Percentiles rank a stretch among this genome's conserved stretches.
These are phyloP conservation scores for Panaeolus papilionaceus DNA, from an alignment of 768 basidiomycete species.

Conservation along the genomic window DNA sequence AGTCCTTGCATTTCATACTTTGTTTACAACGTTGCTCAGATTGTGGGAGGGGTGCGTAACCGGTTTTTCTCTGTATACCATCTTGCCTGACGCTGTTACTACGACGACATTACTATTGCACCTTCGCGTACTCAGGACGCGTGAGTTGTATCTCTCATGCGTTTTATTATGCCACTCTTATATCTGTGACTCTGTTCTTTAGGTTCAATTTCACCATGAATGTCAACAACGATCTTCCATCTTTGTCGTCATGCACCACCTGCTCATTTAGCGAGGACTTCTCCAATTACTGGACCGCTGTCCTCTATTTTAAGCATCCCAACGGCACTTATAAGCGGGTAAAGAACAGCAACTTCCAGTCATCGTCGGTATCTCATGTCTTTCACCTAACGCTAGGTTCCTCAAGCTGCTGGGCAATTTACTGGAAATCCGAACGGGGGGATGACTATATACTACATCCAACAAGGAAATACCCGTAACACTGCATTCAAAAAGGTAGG, in stretches of 20 bases:
- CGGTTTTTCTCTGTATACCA: not conserved
- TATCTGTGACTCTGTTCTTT: not conserved
- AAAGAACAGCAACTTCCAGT: not conserved
- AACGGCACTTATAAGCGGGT: constrained; percentile 30
- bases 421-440: constrained; percentile 30
- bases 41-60: constrained; percentile 24
- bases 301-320: constrained; percentile 30
- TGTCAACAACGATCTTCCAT: constrained; percentile 24
- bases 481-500: constrained; percentile 29
- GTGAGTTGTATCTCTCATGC: constrained; percentile 9
- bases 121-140: constrained; percentile 19
- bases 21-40: not conserved
- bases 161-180: not conserved
- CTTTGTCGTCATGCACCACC: constrained; percentile 26
- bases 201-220: constrained; percentile 31
- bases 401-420: constrained; percentile 28
- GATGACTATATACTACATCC: constrained; percentile 31
- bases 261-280: constrained; percentile 30
- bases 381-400: constrained; percentile 21
- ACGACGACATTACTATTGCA: not conserved
- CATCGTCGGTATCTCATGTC: not conserved
- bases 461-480: constrained; percentile 21
- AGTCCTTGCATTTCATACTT: not conserved
- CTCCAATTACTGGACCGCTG: constrained; percentile 31
- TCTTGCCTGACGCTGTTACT: not conserved